Evolutionary conservation across 2,329 filamentous ascomycete species (phyloP), one percentile per base, ranked within the genome.

Genomic region (Colletotrichum magnum): DNA sequence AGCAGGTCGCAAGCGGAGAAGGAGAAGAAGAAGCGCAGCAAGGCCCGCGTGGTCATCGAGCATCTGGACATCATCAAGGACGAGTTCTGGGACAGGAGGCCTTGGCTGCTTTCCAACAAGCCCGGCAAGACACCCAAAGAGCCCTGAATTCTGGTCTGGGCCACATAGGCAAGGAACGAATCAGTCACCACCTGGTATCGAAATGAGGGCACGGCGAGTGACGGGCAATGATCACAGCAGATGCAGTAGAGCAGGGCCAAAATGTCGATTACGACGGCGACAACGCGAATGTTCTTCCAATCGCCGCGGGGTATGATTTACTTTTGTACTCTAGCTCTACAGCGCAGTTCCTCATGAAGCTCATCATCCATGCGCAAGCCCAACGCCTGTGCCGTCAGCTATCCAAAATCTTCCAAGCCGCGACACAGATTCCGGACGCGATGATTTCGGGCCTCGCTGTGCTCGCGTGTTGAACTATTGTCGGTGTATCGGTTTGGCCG

Each of bases 11-110:
- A 97, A 76, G 83, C 86, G 21, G 94, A 98, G 67, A 97, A 93
- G 74, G 90, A 97, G 72, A 91, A 87, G 77, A 98, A 97, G 83
- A 87, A 90, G 71, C 88, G 92, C 62, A 87, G 88, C 68, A 98
- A 97, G 79, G 95, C 94, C 1, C 87, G 87, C 59, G 90, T 99
- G 53, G 88, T 93, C 43, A 86, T 97, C 45, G 91, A 95, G 77
- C 94, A 98, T 83, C 82, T 96, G 69, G 96, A 99, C 81, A 93
- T 99, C 75, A 98, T 99, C 81, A 94, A 93, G 75, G 94, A 98
- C 79, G 93, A 94, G 4, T 99, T 99, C 77, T 99, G 96, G 96
- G 87, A 94, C 72, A 87, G 87, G 75, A 87, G 95, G 77, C 94
- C 95, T 2, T 98, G 95, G 94, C 85, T 96, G 65, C 78, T 95